These are phyloP conservation scores for Colletotrichum siamense DNA, from an alignment of 2,329 filamentous ascomycete species.

Conservation along the genomic window DNA sequence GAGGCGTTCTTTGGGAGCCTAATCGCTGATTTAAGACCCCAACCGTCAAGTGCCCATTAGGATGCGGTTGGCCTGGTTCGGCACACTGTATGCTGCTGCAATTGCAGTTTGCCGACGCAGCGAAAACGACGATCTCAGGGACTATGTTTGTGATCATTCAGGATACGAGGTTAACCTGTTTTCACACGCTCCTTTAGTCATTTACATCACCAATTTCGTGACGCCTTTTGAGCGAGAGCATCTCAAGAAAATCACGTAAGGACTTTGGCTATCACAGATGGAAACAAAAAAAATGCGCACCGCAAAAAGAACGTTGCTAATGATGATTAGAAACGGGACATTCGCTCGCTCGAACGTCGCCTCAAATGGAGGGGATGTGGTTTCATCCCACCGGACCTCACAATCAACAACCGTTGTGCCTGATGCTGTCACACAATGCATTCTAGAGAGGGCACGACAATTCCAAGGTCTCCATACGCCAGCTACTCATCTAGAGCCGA, in stretches of 20 bases:
- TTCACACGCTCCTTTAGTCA: conserved; percentile 41
- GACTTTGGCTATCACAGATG: background rate
- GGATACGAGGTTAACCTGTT: conserved; percentile 36
- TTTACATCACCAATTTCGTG: conserved; percentile 43
- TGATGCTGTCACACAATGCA: conserved; percentile 40
- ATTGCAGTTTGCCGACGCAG: background rate
- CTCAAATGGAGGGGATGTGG: conserved; percentile 30
- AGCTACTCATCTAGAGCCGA: conserved; percentile 38
- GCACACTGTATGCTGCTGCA: background rate
- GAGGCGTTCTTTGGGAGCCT: background rate
- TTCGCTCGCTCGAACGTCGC: conserved; percentile 41
- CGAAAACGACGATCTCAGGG: background rate
- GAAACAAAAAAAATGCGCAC: background rate
- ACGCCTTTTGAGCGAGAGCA: conserved; percentile 38
- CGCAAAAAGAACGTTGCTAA: background rate
- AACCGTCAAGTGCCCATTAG: background rate
- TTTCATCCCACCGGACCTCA: conserved; percentile 35
- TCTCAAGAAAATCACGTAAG: conserved; percentile 38
- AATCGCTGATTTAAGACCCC: background rate
- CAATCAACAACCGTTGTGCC: conserved; percentile 41
- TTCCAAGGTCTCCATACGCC: conserved; percentile 43
- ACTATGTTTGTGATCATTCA: conserved; percentile 33
- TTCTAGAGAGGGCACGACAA: conserved; percentile 41
- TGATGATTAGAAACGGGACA: conserved; percentile 34
- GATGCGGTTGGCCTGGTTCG: background rate